phyloP scores from a whole-genome alignment of 805 yeast species.

The Nakazawaea laoshanensis region DNA sequence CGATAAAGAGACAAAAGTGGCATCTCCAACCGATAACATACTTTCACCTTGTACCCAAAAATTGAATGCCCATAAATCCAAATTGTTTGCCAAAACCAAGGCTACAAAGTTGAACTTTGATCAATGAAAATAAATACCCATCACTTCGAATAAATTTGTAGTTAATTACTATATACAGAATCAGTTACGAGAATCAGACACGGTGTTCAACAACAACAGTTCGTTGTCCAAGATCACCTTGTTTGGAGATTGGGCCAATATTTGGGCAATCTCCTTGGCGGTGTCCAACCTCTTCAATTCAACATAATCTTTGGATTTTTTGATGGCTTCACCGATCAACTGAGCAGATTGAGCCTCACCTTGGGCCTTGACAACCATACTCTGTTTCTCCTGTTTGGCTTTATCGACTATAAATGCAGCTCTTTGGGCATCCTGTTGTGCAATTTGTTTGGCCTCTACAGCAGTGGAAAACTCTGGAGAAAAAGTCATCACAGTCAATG shows the following conservation, averaged over 20 bases:
- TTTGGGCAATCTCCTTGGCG: slow-evolving; percentile 89
- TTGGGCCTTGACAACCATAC: slow-evolving; percentile 91
- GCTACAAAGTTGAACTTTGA: slow-evolving; percentile 18
- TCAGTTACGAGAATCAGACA: slow-evolving; percentile 61
- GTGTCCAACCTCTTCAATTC: slow-evolving; percentile 96
- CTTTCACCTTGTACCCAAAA: slow-evolving; percentile 54
- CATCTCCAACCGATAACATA: slow-evolving; percentile 52
- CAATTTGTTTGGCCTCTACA: slow-evolving; percentile 97
- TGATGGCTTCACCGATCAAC: slow-evolving; percentile 97
- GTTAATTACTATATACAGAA: slow-evolving; percentile 6
- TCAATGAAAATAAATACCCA: not conserved
- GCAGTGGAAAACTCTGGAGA: slow-evolving; percentile 97
- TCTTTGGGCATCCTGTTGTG: slow-evolving; percentile 98
- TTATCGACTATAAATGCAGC: slow-evolving; percentile 96
- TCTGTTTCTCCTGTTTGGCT: slow-evolving; percentile 96
- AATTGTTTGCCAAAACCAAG: slow-evolving; percentile 22
- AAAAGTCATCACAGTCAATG: slow-evolving; percentile 93
- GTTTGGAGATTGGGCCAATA: slow-evolving; percentile 84
- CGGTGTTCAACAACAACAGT: slow-evolving; percentile 83
- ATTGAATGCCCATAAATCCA: slow-evolving; percentile 37
- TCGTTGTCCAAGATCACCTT: slow-evolving; percentile 86
- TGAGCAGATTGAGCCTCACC: slow-evolving; percentile 99
- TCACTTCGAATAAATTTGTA: too few relatives aligned
- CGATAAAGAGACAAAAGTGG: slow-evolving; percentile 19
- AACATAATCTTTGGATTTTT: slow-evolving; percentile 91